Conservation (phyloP, 257 asterid genomes). For the Coffea eugenioides region DNA sequence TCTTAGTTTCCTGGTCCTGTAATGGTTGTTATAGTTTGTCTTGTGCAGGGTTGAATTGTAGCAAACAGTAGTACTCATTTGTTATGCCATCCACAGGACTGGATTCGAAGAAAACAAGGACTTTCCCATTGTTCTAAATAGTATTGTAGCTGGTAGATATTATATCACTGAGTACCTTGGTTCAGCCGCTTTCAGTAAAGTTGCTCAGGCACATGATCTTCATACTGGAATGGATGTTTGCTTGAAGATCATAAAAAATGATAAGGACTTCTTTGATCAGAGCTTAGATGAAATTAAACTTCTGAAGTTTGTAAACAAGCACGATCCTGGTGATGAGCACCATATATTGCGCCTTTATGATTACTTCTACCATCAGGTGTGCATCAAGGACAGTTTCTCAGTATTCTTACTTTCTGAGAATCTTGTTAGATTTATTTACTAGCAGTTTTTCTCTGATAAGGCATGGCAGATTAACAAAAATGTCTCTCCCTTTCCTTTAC, state of each 20-base stretch:
- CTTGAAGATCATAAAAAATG: slow-evolving; percentile 86
- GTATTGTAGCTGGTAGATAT: slow-evolving; percentile 71
- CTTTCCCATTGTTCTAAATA: slow-evolving; percentile 65
- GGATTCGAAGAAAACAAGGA: slow-evolving; percentile 91
- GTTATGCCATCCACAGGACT: slow-evolving; percentile 67
- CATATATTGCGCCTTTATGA: slow-evolving; percentile 84
- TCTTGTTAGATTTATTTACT: not conserved
- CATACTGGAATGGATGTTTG: slow-evolving; percentile 73
- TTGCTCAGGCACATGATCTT: slow-evolving; percentile 80
- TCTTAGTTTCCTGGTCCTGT: slow-evolving; percentile 8
- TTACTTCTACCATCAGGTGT: slow-evolving; percentile 89
- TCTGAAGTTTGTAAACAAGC: slow-evolving; percentile 79
- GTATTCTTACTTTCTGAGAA: not conserved
- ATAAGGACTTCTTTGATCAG: slow-evolving; percentile 89
- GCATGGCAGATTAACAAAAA: not conserved
- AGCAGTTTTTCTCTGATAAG: not conserved
- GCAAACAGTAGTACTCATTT: slow-evolving; percentile 50
- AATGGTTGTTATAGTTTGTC: slow-evolving; percentile 25
- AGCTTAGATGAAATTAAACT: slow-evolving; percentile 91
- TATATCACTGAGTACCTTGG: slow-evolving; percentile 71
- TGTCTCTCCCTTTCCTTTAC: not conserved
- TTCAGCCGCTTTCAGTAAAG: slow-evolving; percentile 94
- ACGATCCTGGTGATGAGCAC: slow-evolving; percentile 76
- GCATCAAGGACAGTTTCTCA: slow-evolving; percentile 8
- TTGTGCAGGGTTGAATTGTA: slow-evolving; percentile 44